Evolutionary conservation across 2,329 filamentous ascomycete genomes (phyloP), one percentile per base, ranked within the genome.

Genomic region (Arthrobotrys iridis): DNA sequence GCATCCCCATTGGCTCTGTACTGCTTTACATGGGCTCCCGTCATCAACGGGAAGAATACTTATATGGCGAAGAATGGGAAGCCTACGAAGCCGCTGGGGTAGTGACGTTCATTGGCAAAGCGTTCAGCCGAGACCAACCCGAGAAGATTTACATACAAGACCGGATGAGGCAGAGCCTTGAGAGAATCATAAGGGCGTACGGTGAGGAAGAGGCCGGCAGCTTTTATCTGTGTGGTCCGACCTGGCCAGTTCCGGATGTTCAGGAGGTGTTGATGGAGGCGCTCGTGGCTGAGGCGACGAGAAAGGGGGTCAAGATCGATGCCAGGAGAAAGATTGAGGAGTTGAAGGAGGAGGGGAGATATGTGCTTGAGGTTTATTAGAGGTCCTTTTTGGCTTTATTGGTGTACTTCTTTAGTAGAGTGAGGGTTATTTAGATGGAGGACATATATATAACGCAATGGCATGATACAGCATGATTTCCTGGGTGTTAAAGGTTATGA

Each of bases 141-240:
- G 87, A 97, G 85, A 99, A 99, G 89, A 97, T 99, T 78, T 99
- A 99, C 84, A 99, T 99, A 81, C 95, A 99, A 85, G 95, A 99
- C 82, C 89, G 93, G 78, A 99, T 99, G 95, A 87, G 95, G 70
- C 87, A 98, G 87, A 93, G 90, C 0, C 84, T 98, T 73, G 84
- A 85, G 46, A 90, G 95, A 77, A 96, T 99, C 77, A 87, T 93
- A 71, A 85, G 93, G 83, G 91, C 93, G 0, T 98, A 98, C 82
- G 88, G 97, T 78, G 85, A 89, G 80, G 88, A 97, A 78, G 90
- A 95, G 79, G 28, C n/a, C 3, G 95, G 95, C 67, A 90, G 91
- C 33, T 99, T 99, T 85, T 99, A 99, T 84, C 90, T 99, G 15
- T 99, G 95, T 82, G 95, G 95, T 46, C 95, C 95, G 28, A 99